phyloP scores from a whole-genome alignment of 2,329 filamentous ascomycete species.

The Colletotrichum abscissum region DNA sequence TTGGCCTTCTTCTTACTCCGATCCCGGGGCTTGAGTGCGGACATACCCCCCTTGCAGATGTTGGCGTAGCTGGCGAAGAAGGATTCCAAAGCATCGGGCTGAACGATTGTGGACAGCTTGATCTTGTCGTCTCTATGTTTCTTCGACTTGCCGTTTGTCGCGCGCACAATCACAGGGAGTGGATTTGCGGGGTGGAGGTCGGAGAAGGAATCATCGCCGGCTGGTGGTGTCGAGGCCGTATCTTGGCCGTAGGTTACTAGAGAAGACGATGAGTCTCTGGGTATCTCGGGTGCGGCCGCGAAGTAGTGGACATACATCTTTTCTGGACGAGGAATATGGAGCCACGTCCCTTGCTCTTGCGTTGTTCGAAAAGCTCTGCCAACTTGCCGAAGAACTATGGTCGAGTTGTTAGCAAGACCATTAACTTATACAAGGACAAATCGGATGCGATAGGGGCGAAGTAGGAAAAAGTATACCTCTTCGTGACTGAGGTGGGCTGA shows the following conservation, averaged over 20 bases:
- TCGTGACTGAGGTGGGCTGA: conserved; percentile 67
- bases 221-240: conserved; percentile 50
- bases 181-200: conserved; percentile 70
- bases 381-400: conserved; percentile 79
- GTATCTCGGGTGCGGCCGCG: background rate
- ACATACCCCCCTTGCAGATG: conserved; percentile 90
- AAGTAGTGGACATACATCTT: conserved; percentile 64
- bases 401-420: conserved; percentile 6
- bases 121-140: conserved; percentile 67
- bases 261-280: background rate
- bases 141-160: conserved; percentile 81
- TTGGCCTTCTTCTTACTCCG: conserved; percentile 87
- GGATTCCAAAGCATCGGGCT: conserved; percentile 77
- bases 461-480: conserved; percentile 55
- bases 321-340: conserved; percentile 83
- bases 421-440: background rate
- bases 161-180: conserved; percentile 82
- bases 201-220: conserved; percentile 60
- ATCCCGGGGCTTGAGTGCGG: conserved; percentile 90
- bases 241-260: conserved; percentile 58
- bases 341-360: conserved; percentile 77
- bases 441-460: background rate
- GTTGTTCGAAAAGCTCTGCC: conserved; percentile 73
- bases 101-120: conserved; percentile 87
- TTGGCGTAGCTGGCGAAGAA: conserved; percentile 93